Conservation (phyloP, 495 filamentous ascomycete species). For the Podospora australis region DNA sequence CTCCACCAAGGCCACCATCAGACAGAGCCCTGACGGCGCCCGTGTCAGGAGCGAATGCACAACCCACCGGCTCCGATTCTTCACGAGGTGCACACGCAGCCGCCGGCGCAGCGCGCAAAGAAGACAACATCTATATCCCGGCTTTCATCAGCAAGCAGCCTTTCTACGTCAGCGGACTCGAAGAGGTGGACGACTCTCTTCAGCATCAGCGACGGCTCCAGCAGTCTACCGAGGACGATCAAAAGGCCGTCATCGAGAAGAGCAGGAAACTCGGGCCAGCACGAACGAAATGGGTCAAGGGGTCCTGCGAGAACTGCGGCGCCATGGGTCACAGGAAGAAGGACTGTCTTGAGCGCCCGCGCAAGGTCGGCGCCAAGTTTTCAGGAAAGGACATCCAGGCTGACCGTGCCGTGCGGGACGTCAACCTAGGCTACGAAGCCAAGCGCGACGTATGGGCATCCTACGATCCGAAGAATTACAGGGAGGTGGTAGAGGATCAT, state of each 20-base stretch:
- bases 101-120: constrained; percentile 53
- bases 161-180: constrained; percentile 81
- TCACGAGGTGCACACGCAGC: background rate
- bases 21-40: constrained; percentile 5
- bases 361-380: constrained; percentile 87
- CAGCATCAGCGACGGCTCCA: constrained; percentile 90
- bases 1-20: constrained; percentile 14
- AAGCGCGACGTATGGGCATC: constrained; percentile 97
- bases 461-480: constrained; percentile 85
- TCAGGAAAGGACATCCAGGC: constrained; percentile 90
- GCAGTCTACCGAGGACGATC: constrained; percentile 47
- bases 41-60: constrained; percentile 9
- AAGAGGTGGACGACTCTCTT: constrained; percentile 80
- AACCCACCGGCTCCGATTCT: constrained; percentile 1
- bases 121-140: constrained; percentile 97
- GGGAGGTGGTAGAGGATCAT: constrained; percentile 78
- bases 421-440: constrained; percentile 91
- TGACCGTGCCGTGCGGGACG: constrained; percentile 80
- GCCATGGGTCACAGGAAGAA: constrained; percentile 93
- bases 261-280: constrained; percentile 73
- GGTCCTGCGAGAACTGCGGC: constrained; percentile 96
- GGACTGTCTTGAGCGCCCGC: constrained; percentile 82
- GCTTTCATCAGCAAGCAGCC: constrained; percentile 97
- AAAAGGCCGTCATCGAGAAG: constrained; percentile 52
- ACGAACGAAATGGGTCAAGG: constrained; percentile 94